Conservation (phyloP, 805 yeast species). For the Kluyveromyces dobzhanskii region DNA sequence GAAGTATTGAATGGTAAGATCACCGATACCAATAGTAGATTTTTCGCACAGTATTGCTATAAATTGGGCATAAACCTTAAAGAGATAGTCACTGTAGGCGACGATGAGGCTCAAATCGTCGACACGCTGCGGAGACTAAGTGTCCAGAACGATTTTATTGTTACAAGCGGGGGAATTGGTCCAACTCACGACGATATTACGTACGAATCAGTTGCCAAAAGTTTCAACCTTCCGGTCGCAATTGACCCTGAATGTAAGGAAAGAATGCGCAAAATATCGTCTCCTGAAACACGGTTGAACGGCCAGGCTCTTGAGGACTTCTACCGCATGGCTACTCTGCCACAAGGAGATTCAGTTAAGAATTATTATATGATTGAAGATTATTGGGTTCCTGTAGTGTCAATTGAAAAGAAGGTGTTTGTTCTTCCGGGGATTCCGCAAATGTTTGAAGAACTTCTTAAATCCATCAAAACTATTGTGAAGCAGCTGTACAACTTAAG, state of each 20-base stretch:
- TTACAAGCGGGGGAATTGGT: constrained; percentile 65
- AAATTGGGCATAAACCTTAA: constrained; percentile 56
- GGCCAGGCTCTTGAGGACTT: constrained; percentile 50
- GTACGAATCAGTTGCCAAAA: constrained; percentile 63
- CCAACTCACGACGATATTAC: constrained; percentile 91
- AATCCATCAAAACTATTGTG: constrained; percentile 34
- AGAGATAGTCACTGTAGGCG: constrained; percentile 68
- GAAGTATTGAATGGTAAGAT: constrained; percentile 85
- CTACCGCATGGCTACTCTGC: constrained; percentile 74
- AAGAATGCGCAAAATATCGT: constrained; percentile 46
- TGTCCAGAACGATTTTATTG: constrained; percentile 52
- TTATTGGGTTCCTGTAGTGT: constrained; percentile 81
- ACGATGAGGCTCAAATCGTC: constrained; percentile 57
- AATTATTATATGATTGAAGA: constrained; percentile 41
- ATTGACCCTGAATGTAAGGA: constrained; percentile 51
- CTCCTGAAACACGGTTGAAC: constrained; percentile 28
- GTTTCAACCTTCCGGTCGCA: constrained; percentile 42
- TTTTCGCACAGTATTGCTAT: constrained; percentile 66
- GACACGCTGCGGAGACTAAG: constrained; percentile 38
- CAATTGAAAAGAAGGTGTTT: constrained; percentile 53
- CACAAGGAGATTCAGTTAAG: constrained; percentile 40
- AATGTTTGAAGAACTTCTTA: constrained; percentile 50
- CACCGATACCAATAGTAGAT: constrained; percentile 65
- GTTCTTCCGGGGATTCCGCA: constrained; percentile 83
- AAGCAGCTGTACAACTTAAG: constrained; percentile 32